Evolutionary conservation across 1,139 yeast species (phyloP), one percentile per base, ranked within the genome.

Genomic region (Pichia sp.): DNA sequence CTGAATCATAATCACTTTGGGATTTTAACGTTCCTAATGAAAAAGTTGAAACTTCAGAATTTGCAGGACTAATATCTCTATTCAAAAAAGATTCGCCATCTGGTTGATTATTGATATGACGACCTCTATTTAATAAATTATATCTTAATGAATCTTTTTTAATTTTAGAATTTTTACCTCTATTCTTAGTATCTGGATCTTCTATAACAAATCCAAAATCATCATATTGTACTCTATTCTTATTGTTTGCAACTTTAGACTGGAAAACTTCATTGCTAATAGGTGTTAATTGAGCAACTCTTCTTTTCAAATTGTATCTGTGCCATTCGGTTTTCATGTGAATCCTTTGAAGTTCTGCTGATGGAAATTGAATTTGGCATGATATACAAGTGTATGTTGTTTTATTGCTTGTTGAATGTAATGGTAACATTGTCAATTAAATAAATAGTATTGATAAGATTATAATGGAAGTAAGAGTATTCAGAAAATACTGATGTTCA

Each of bases 241-340:
- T 78, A 50, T 72, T 63, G 36, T 46, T 43, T 4, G 51, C 51
- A 20, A 58, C 54, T 37, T 62, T 62, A 4, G 52, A 39, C 39
- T 56, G 57, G 42, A 62, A 62, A 3, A 51, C 41, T 7, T 86
- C 89, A 1, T 96, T 82, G 23, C 82, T 69, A 40, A 92, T 82
- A 3, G 96, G 82, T 2, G 90, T 82, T 52, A 92, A 68, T 40
- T 78, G 77, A 3, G 96, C 96, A 34, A 92, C 96, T 58, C 96
- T 74, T 64, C 98, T 76, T 65, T 92, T 92, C 61, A 92, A 73
- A 60, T 92, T 90, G 63, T 87, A 92, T 53, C 95, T 74, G 60
- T 89, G 97, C 97, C 97, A 90, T 51, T 90, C 97, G 1, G 96
- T 82, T 62, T 87, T 87, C 97, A 92, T 92, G 60, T 92, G 98